Base-by-base conservation (phyloP, 2,329 filamentous ascomycete species). In the Ophiostoma sp. region DNA sequence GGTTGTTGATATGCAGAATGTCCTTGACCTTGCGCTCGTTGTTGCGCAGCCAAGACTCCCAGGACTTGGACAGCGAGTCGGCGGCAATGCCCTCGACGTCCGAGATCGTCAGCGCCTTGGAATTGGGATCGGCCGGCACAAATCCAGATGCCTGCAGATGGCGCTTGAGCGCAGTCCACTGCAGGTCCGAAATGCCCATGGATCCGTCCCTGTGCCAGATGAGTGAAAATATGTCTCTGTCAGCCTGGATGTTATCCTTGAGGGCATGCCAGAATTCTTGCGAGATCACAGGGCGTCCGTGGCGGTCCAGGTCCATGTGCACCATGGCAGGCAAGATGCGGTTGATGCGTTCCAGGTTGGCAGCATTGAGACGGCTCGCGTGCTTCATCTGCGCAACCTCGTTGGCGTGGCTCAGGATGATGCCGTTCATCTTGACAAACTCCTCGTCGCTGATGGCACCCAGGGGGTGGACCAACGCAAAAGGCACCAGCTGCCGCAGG, bases 261-360 rank as follows among this genome's bases (percentile, higher is more conserved):
- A 93, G 77, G 0, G 89, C 89, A 70, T 86, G 81, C 85, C 87
- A 93, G 72, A 93, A 90, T 2, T 87, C 83, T 33, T 86, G 81
- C 0, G 85, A 79, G 20, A 92, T 84, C 31, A 84, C 78, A 0
- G 81, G 78, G 11, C 83, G 81, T 17, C 88, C 89, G 39, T 85
- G 77, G 44, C 80, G 77, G 70, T 84, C 80, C 8, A 82, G 81
- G 17, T 83, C 81, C 73, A 90, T 83, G 71, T 85, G 83, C 4
- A 92, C 79, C 11, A 84, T 74, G 15, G 83, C 81, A 0, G 90
- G 89, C 3, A 92, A 77, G 4, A 84, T 78, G 0, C 79, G 74
- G 66, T 84, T 76, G 2, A 90, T 75, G 44, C 81, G 80, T 17
- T 81, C 74, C 5, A 84, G 74, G 0, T 81, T 78, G 1, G 75